Conservation (phyloP, 2,329 filamentous ascomycete species). For the Anisogramma anomala region DNA sequence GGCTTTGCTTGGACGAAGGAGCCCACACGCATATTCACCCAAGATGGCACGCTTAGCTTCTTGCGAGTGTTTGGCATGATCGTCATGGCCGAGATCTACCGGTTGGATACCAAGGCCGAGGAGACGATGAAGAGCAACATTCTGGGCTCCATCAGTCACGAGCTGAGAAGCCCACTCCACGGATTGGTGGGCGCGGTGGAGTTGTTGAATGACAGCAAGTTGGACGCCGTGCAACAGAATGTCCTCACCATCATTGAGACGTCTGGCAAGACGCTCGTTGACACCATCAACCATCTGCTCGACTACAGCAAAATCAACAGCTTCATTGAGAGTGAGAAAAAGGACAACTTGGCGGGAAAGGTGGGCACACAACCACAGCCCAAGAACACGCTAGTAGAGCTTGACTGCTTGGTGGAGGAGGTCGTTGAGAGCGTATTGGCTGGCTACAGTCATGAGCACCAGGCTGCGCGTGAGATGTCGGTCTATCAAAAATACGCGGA, state of each 20-base stretch:
- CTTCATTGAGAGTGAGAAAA: slow-evolving; percentile 15
- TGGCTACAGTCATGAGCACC: slow-evolving; percentile 29
- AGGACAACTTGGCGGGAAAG: slow-evolving; percentile 12
- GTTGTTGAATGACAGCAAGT: slow-evolving; percentile 38
- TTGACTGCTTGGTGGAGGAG: slow-evolving; percentile 33
- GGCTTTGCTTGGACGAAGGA: slow-evolving; percentile 37
- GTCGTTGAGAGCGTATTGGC: slow-evolving; percentile 36
- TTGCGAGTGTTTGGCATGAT: slow-evolving; percentile 40
- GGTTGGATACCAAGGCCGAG: slow-evolving; percentile 27
- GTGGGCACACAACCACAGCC: slow-evolving; percentile 7
- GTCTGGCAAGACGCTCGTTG: slow-evolving; percentile 39
- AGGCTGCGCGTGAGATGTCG: slow-evolving; percentile 7
- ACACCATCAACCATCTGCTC: slow-evolving; percentile 42
- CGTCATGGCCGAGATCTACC: slow-evolving; percentile 44
- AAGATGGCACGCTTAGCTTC: slow-evolving; percentile 38
- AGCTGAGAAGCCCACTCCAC: slow-evolving; percentile 49
- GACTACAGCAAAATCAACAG: slow-evolving; percentile 45
- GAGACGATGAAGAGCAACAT: slow-evolving; percentile 45
- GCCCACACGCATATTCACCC: slow-evolving; percentile 31
- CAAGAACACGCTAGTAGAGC: slow-evolving; percentile 19
- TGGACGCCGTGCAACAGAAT: slow-evolving; percentile 35
- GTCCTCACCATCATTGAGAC: slow-evolving; percentile 38
- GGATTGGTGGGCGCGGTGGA: slow-evolving; percentile 45
- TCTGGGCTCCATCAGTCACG: slow-evolving; percentile 49
- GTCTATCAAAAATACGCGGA: slow-evolving; percentile 3